Evolutionary conservation across 108 stramenopile species (phyloP).

Genomic region (Seminavis robusta): DNA sequence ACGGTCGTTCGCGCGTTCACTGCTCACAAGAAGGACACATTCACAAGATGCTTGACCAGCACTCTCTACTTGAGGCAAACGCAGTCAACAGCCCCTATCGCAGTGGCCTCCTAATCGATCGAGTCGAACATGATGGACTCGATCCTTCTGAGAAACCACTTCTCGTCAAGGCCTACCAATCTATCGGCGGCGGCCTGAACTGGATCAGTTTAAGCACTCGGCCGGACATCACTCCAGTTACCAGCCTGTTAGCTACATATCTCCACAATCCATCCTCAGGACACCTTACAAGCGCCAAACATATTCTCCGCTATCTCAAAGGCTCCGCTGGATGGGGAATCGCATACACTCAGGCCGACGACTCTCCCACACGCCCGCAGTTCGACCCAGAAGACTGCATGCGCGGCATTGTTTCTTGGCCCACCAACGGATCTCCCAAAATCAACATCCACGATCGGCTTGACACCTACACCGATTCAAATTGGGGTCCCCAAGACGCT

Average conservation of each 20-base stretch:
- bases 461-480: background rate
- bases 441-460: no score
- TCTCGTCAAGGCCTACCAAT: background rate
- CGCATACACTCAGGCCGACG: no score
- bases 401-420: no score
- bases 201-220: background rate
- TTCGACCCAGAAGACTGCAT: no score
- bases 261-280: background rate
- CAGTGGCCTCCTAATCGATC: conserved; percentile 18
- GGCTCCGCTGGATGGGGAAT: no score
- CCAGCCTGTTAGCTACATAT: background rate
- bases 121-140: background rate
- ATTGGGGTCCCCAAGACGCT: conserved; percentile 1
- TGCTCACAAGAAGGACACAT: conserved; percentile 22
- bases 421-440: no score
- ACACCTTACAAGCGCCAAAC: no score
- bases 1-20: conserved; percentile 12
- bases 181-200: background rate
- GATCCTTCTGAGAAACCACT: background rate
- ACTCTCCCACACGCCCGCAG: no score
- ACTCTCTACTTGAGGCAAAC: background rate
- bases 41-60: conserved; percentile 5
- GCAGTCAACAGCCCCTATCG: conserved; percentile 15
- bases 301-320: no score
- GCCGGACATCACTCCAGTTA: background rate